Percentiles rank a stretch among this genome's conserved stretches.
Conservation (phyloP, 345 rosid genomes). For the Microcos paniculata region DNA sequence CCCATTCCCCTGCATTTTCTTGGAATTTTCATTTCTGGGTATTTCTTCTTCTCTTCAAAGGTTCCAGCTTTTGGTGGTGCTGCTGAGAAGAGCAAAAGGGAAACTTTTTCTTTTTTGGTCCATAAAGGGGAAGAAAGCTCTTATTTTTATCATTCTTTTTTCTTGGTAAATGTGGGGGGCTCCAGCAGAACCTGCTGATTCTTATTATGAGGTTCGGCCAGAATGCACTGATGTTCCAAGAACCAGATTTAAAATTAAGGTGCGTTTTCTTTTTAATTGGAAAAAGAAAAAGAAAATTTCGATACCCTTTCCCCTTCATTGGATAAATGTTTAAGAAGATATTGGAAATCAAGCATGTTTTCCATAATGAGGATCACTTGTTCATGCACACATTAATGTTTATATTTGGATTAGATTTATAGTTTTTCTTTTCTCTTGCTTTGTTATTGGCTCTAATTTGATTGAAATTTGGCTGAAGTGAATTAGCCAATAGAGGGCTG, state of each 20-base stretch:
- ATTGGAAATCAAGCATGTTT: not conserved
- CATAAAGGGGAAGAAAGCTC: not conserved
- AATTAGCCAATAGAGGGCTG: not conserved
- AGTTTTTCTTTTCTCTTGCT: not conserved
- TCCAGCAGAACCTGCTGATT: slow-evolving; percentile 70
- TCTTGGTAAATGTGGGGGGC: slow-evolving; percentile 69
- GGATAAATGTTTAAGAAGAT: slow-evolving; percentile 8
- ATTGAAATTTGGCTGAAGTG: not conserved
- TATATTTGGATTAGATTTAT: not conserved
- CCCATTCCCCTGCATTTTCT: not conserved
- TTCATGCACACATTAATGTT: not conserved
- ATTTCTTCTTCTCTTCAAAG: not conserved
- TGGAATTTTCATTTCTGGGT: slow-evolving; percentile 8
- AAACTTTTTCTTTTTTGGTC: slow-evolving; percentile 2
- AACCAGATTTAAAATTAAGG: slow-evolving; percentile 92
- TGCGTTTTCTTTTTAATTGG: slow-evolving; percentile 20
- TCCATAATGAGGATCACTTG: not conserved
- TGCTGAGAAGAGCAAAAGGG: not conserved
- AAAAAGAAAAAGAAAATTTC: not conserved
- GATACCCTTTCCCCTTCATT: not conserved
- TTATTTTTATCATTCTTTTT: slow-evolving; percentile 5
- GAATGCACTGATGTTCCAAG: slow-evolving; percentile 93
- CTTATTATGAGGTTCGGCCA: slow-evolving; percentile 87
- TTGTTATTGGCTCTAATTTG: not conserved
- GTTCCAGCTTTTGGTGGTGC: not conserved